Evolutionary conservation across 257 asterid genomes (phyloP).

Genomic region (Verbascum thapsus): DNA sequence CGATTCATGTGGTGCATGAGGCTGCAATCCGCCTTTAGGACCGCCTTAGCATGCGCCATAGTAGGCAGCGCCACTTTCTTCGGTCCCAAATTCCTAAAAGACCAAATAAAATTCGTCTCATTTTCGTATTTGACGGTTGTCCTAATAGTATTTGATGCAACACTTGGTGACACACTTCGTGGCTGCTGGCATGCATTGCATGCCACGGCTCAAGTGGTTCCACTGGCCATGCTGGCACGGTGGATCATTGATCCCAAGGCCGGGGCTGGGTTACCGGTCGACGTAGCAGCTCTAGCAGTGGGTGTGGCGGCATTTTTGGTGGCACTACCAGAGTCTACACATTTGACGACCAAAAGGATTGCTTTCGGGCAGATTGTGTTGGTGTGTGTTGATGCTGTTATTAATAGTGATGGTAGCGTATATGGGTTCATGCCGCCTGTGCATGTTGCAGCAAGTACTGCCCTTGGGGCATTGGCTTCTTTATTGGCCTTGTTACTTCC

Average conservation of each 20-base stretch:
- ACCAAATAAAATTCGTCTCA: conserved; percentile 40
- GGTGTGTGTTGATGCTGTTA: conserved; percentile 35
- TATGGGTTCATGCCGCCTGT: conserved; percentile 39
- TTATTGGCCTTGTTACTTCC: conserved; percentile 51
- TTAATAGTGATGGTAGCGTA: conserved; percentile 26
- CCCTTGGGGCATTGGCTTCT: conserved; percentile 44
- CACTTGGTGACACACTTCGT: conserved; percentile 47
- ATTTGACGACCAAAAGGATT: conserved; percentile 40
- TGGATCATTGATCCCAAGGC: conserved; percentile 28
- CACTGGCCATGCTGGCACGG: conserved; percentile 38
- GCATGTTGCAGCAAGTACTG: conserved; percentile 47
- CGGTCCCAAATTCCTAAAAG: conserved; percentile 32
- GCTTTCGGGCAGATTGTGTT: conserved; percentile 56
- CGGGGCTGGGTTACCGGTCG: conserved; percentile 19
- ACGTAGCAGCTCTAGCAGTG: conserved; percentile 38
- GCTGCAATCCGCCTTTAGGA: conserved; percentile 45
- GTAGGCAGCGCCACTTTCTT: conserved; percentile 46
- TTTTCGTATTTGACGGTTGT: conserved; percentile 46
- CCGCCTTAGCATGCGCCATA: conserved; percentile 49
- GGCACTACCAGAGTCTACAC: conserved; percentile 44
- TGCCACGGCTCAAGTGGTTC: conserved; percentile 50
- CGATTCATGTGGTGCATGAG: conserved; percentile 47
- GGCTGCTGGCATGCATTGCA: conserved; percentile 50
- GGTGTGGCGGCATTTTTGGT: conserved; percentile 38
- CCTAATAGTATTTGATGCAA: conserved; percentile 41